Conservation (phyloP, 805 yeast species). For the Sugiyamaella valdiviana region DNA sequence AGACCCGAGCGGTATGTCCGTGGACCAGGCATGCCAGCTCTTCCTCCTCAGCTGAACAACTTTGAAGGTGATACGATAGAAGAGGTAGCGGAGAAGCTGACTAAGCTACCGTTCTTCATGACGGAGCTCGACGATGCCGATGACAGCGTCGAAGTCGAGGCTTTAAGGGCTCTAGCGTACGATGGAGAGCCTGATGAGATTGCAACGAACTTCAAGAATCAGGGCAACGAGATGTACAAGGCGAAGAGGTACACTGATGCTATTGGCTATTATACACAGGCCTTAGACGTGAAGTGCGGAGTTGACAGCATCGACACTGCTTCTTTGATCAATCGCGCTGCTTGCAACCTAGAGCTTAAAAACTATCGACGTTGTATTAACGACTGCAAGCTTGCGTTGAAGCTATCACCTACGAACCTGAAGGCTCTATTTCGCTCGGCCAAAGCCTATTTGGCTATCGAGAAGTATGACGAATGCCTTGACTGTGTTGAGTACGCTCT, state of each 20-base stretch:
- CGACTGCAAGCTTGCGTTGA: constrained; percentile 71
- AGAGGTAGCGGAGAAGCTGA: constrained; percentile 70
- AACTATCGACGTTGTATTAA: constrained; percentile 82
- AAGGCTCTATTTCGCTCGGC: constrained; percentile 87
- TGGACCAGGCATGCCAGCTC: constrained; percentile 55
- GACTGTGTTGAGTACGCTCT: constrained; percentile 62
- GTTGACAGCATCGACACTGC: constrained; percentile 52
- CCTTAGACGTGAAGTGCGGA: constrained; percentile 61
- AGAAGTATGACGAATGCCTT: constrained; percentile 63
- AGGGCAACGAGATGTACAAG: constrained; percentile 85
- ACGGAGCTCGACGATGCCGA: constrained; percentile 75
- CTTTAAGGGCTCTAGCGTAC: constrained; percentile 82
- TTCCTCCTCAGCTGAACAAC: constrained; percentile 79
- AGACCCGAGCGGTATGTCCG: constrained; percentile 40
- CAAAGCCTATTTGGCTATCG: constrained; percentile 66
- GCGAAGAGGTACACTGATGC: constrained; percentile 70
- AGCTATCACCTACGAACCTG: constrained; percentile 57
- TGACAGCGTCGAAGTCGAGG: constrained; percentile 66
- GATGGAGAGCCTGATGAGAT: constrained; percentile 94
- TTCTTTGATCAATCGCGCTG: constrained; percentile 76
- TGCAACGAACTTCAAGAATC: constrained; percentile 82
- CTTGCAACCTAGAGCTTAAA: constrained; percentile 77
- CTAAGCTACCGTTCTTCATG: constrained; percentile 91
- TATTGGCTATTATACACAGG: constrained; percentile 70
- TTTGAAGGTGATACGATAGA: constrained; percentile 48